Base-by-base conservation (phyloP, 2,329 filamentous ascomycete species). In the Bipolaris victoriae region DNA sequence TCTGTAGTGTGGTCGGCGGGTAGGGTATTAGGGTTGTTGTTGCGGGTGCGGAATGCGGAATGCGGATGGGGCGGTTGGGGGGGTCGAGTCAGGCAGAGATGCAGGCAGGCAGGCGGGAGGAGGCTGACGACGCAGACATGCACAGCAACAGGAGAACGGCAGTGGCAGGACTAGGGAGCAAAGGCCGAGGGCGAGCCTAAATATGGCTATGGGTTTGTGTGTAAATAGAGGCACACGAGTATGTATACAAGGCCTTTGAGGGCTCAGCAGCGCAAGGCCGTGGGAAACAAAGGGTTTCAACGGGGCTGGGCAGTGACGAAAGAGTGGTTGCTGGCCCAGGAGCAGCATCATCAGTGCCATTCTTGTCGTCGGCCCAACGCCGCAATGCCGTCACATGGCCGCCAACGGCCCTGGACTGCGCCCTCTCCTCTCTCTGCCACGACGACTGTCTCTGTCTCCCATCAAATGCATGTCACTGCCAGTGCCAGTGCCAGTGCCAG, bases 51-150 rank as follows among this genome's bases (percentile, higher is more conserved):
- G 24, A 26, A 26, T 26, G 24, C 24, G 24, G 24, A 26, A 26
- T 26, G 24, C 24, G 26, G 26, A 29, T 29, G 52, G 47, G 59
- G 54, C 49, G 61, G 59, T 54, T 49, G 64, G 55, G 55, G 59
- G 59, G 55, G 54, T 61, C 55, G 61, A 54, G 39, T 63, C 55
- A 33, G 50, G 36, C 18, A 39, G 33, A 22, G 31, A 35, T 10
- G 29, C 43, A 31, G 7, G 22, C 15, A 7, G 15, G 24, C 43
- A 31, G 26, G 43, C 26, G 7, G 26, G 43, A 31, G 22, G 9
- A 16, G 26, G 43, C 43, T 29, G n/a, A 29, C n/a, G n/a, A 18
- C 13, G n/a, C 20, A 20, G 22, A 22, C 10, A 41, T 24, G 39
- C 16, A 41, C 39, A 24, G 39, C 39, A 41, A 29, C 26, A 29